Base-by-base conservation (phyloP, 2,329 filamentous ascomycete species). In the Capronia coronata region DNA sequence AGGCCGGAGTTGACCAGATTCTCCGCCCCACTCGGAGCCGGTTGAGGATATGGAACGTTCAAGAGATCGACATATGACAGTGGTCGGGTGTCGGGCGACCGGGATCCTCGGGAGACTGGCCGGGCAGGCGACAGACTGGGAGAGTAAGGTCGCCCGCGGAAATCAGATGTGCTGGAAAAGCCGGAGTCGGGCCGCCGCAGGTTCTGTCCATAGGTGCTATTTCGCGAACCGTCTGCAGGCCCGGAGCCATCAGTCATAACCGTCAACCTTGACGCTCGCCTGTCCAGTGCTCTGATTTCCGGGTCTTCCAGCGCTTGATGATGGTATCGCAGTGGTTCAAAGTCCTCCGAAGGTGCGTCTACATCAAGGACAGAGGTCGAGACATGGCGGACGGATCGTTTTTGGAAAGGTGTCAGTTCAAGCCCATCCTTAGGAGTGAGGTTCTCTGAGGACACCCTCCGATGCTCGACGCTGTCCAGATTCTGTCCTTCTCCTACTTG, bases 1-100 rank as follows among this genome's bases (percentile, higher is more conserved):
- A 98, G 72, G 55, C 85, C 78, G 9, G 85, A 82, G 64, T 97
- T 96, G 67, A 94, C 87, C 52, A 94, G 75, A 22, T 79, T 73
- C 30, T 63, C 60, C 6, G 74, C 69, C 5, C 73, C 71, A 63
- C 71, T 87, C 62, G 69, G 87, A 67, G 69, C 80, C 49, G 87
- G 87, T 66, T 94, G 89, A 19, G 86, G 86, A 65, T 94, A 94
- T 0, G 86, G 86, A 2, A 80, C 70, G 55, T 78, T 82, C 23
- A 83, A 70, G 32, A 83, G 67, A 60, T 83, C 79, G 23, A 83
- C 68, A 59, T 82, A 81, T 5, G 80, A 83, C 6, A 74, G 63
- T 0, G 80, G 78, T 42, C 80, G 70, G 45, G 67, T 72, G 53
- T 80, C 77, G 2, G 79, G 79, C 13, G 80, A 82, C 16, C 73